These are phyloP conservation scores for Magnolia kwangsiensis DNA, from an alignment of 164 flowering plant genomes.

Conservation along the genomic window DNA sequence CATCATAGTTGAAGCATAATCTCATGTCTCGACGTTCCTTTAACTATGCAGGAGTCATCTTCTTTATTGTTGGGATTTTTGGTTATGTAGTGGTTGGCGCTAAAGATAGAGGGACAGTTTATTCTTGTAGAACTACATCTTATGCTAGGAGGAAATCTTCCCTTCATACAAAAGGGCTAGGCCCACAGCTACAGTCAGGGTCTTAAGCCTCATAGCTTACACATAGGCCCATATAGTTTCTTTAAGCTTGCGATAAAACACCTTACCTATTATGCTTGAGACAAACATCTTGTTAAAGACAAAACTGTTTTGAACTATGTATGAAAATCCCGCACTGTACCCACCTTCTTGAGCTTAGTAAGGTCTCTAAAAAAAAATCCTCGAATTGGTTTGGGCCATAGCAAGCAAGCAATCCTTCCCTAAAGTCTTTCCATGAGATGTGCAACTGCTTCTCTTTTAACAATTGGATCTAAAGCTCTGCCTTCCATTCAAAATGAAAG, in stretches of 20 bases:
- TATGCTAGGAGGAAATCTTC: background rate
- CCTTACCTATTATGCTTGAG: background rate
- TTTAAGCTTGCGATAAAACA: slow-evolving; percentile 1
- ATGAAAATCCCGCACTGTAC: background rate
- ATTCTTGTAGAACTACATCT: too few species aligned
- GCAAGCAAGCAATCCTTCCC: background rate
- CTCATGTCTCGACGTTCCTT: background rate
- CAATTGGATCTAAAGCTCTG: background rate
- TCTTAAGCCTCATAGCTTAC: background rate
- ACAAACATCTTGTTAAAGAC: background rate
- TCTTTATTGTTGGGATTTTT: background rate
- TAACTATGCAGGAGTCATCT: background rate
- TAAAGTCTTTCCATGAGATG: background rate
- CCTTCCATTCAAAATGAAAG: background rate
- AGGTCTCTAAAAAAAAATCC: background rate
- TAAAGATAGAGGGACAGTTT: background rate
- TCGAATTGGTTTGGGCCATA: background rate
- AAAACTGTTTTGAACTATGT: background rate
- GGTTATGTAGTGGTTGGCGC: background rate
- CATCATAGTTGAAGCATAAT: background rate
- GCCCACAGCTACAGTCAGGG: background rate
- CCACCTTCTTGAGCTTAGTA: background rate
- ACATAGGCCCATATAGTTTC: background rate
- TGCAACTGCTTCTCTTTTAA: background rate
- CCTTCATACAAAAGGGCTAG: background rate